phyloP scores from a whole-genome alignment of 345 rosid species.

The Acer negundo region DNA sequence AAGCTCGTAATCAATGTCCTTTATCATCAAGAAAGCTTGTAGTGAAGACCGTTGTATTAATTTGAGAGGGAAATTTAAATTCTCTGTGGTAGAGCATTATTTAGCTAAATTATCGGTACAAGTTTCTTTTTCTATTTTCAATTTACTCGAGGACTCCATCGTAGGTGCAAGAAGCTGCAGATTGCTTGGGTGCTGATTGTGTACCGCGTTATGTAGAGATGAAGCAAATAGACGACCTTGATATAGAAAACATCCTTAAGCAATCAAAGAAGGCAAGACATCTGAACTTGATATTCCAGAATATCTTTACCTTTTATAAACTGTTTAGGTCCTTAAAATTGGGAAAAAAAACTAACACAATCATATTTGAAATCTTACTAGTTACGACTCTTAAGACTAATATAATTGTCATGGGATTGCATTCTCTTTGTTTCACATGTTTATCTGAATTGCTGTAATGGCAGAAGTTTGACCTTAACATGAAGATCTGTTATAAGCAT shows the following conservation, averaged over 20 bases:
- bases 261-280: constrained; percentile 57
- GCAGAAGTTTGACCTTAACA: neutral
- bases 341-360: neutral
- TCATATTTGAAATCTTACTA: neutral
- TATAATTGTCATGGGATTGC: neutral
- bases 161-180: constrained; percentile 96
- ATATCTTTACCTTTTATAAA: neutral
- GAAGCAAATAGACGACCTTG: constrained; percentile 60
- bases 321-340: neutral
- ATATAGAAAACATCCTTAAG: constrained; percentile 39
- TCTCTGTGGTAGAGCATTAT: neutral
- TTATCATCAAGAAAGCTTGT: neutral
- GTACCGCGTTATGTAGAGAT: constrained; percentile 74
- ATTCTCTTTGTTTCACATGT: neutral
- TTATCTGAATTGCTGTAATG: neutral
- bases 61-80: neutral
- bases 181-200: constrained; percentile 80
- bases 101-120: neutral
- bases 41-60: neutral
- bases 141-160: constrained; percentile 5
- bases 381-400: neutral
- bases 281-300: neutral
- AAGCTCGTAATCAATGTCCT: constrained; percentile 26
- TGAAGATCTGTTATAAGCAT: neutral
- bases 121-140: neutral